Conservation (phyloP, 2,329 filamentous ascomycete genomes). For the Cladosporium sp. region DNA sequence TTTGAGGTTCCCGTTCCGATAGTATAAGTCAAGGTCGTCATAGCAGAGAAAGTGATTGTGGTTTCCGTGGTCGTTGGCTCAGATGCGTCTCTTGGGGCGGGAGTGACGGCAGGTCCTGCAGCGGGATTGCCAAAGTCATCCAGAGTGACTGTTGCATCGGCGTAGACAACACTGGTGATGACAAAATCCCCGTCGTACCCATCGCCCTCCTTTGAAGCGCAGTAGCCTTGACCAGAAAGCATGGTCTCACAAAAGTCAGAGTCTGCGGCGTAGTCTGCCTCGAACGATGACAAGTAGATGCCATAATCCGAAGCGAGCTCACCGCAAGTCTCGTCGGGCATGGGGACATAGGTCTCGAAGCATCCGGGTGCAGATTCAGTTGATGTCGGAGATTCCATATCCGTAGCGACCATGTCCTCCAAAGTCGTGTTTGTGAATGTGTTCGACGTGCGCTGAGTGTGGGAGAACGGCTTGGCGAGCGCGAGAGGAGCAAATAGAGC, state of each 20-base stretch:
- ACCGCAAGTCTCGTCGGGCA: constrained; percentile 14
- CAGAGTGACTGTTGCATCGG: constrained; percentile 10
- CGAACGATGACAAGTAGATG: constrained; percentile 14
- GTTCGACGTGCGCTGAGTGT: constrained; percentile 7
- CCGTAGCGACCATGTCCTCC: constrained; percentile 6
- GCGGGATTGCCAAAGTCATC: constrained; percentile 7
- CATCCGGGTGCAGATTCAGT: constrained; percentile 2
- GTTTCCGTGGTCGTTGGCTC: constrained; percentile 1
- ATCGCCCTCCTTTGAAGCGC: constrained; percentile 8
- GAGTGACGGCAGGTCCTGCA: constrained; percentile 4
- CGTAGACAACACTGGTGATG: constrained; percentile 2
- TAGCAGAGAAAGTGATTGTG: background rate
- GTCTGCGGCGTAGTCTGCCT: constrained; percentile 13
- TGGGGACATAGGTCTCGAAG: constrained; percentile 6
- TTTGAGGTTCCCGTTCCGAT: constrained; percentile 8
- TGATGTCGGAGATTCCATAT: constrained; percentile 2
- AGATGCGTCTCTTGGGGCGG: background rate
- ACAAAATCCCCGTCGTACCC: background rate
- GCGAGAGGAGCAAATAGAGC: constrained; percentile 5
- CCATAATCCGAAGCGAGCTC: constrained; percentile 14
- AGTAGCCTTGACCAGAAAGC: constrained; percentile 15
- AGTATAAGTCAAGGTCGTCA: constrained; percentile 12
- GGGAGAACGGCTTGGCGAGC: constrained; percentile 5
- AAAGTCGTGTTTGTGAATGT: constrained; percentile 9
- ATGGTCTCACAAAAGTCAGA: constrained; percentile 15